Conservation (phyloP, 495 filamentous ascomycete genomes). For the Penicillium odoratum region DNA sequence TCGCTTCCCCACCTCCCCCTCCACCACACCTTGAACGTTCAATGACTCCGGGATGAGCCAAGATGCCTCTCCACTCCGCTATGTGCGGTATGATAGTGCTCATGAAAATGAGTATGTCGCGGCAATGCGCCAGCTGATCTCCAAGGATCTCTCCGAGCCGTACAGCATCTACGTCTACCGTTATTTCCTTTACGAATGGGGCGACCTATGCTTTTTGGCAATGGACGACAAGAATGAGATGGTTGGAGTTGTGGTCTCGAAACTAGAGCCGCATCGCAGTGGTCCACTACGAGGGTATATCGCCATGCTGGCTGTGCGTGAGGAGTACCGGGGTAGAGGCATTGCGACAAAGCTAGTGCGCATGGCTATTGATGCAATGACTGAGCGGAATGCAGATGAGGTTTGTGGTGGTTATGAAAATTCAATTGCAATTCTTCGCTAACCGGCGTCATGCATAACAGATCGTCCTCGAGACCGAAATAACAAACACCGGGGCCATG, state of each 20-base stretch:
- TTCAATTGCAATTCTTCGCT: constrained; percentile 5
- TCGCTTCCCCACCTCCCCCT: constrained; percentile 11
- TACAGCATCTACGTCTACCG: constrained; percentile 99
- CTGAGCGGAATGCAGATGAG: constrained; percentile 80
- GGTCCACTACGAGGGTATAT: constrained; percentile 92
- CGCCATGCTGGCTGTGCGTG: constrained; percentile 90
- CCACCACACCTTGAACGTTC: constrained; percentile 9
- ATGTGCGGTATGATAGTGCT: constrained; percentile 77
- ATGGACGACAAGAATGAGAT: constrained; percentile 59
- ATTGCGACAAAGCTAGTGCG: constrained; percentile 88
- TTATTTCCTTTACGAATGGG: constrained; percentile 99
- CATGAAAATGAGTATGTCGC: constrained; percentile 82
- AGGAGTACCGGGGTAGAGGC: constrained; percentile 76
- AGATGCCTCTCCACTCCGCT: constrained; percentile 57
- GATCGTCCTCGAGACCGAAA: constrained; percentile 95
- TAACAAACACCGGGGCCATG: constrained; percentile 88
- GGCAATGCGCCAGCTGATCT: constrained; percentile 89
- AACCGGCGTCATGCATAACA: constrained; percentile 28
- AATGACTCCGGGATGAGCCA: constrained; percentile 31
- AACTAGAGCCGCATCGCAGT: constrained; percentile 83
- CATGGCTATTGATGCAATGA: constrained; percentile 93
- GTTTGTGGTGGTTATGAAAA: constrained; percentile 35
- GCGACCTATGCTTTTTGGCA: constrained; percentile 90
- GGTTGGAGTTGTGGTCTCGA: constrained; percentile 92
- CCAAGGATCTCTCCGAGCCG: constrained; percentile 94